Base-by-base conservation (phyloP, 2,329 filamentous ascomycete species). In the Camillea tinctor region DNA sequence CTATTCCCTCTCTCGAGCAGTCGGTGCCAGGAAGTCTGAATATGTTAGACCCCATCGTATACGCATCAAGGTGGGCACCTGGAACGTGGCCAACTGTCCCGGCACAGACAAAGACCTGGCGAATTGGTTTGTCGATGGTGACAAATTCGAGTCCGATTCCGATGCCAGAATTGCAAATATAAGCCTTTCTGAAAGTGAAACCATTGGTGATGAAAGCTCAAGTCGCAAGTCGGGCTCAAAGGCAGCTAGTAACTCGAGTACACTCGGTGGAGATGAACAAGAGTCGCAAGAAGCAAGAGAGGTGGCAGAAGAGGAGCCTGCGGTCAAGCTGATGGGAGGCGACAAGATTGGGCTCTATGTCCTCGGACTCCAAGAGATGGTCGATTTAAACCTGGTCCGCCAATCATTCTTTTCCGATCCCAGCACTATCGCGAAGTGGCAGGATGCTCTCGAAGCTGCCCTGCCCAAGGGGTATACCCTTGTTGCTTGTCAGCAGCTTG, bases 11-110 rank as follows among this genome's bases (percentile, higher is more conserved):
- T 84, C 85, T 52, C 80, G 79, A 62, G 85, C 85, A 26, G 80
- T 98, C 48, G 85, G 89, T 71, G 87, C 90, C 48, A 85, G 95
- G 57, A 85, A 88, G 69, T 78, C 84, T 54, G 93, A 98, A 74
- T 99, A 93, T 73, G 89, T 90, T 23, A 85, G 88, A 44, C 85
- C 88, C 50, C 88, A 88, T 72, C 84, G 84, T 55, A 86, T 97
- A 67, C 88, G 88, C 65, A 85, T 99, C 75, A 97, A 97, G 76
- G 84, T 99, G 55, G 95, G 94, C 50, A 90, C 91, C 0, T 99
- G 95, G 95, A 99, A 99, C 75, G 92, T 97, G 17, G 95, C 93
- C 3, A 88, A 89, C 1, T 88, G 90, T 65, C 87, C 91, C 13
- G 92, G 91, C 22, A 93, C 92, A 0, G 93, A 97, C 74, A 91